Percentiles rank a stretch among this genome's conserved stretches.
phyloP scores from a whole-genome alignment of 257 asterid genomes.

The Lantana camara region DNA sequence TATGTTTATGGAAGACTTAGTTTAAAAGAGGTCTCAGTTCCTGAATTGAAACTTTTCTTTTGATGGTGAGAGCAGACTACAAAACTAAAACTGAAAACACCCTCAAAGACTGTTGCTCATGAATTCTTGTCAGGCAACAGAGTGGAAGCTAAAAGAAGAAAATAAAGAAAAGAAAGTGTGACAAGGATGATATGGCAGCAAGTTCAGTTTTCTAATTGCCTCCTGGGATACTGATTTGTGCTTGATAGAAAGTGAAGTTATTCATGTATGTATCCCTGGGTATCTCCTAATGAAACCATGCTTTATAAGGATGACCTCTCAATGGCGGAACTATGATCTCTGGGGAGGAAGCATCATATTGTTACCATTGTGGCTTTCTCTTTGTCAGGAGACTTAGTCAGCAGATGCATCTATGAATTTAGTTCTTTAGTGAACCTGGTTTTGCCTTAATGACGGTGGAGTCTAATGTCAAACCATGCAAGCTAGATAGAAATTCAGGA shows the following conservation, averaged over 20 bases:
- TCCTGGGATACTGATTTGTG: conserved; percentile 13
- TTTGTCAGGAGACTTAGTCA: neutral
- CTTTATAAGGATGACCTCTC: neutral
- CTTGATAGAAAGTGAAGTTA: neutral
- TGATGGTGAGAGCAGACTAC: neutral
- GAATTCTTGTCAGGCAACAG: conserved; percentile 1
- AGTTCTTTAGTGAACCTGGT: conserved; percentile 11
- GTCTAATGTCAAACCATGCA: neutral
- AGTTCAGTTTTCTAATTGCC: neutral
- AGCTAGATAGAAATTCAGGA: neutral
- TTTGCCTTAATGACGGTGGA: conserved; percentile 14
- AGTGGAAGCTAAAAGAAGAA: neutral
- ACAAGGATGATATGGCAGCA: neutral
- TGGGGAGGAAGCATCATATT: conserved; percentile 21
- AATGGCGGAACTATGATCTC: neutral
- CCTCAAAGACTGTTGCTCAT: neutral
- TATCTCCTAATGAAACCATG: neutral
- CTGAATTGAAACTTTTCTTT: neutral
- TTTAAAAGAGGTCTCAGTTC: neutral
- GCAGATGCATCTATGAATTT: conserved; percentile 5
- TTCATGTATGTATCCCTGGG: neutral
- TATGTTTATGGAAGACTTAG: neutral
- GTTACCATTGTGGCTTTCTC: conserved; percentile 11
- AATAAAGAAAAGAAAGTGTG: neutral
- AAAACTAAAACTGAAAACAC: neutral